phyloP scores from a whole-genome alignment of 495 filamentous ascomycete genomes.

The Xylaria scruposa region DNA sequence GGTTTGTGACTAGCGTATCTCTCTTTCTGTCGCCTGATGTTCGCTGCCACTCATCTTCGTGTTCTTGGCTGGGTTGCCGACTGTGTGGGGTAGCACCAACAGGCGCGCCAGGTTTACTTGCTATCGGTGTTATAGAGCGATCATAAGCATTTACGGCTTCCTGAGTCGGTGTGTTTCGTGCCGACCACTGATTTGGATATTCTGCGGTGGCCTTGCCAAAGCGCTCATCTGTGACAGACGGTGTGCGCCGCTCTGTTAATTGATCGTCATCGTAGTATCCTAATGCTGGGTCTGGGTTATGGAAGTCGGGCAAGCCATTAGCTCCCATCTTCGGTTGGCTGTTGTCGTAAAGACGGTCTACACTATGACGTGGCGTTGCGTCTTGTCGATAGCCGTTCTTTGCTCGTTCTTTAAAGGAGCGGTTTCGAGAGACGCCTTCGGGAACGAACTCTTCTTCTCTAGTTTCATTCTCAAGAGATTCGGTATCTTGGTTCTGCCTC shows the following conservation, averaged over 20 bases:
- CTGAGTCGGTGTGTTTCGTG: slow-evolving; percentile 48
- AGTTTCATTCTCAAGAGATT: slow-evolving; percentile 31
- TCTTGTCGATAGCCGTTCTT: slow-evolving; percentile 56
- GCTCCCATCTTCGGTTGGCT: slow-evolving; percentile 63
- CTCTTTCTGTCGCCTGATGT: slow-evolving; percentile 62
- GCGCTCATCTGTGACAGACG: slow-evolving; percentile 49
- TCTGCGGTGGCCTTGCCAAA: slow-evolving; percentile 38
- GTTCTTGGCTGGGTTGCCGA: slow-evolving; percentile 56
- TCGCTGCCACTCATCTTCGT: slow-evolving; percentile 62
- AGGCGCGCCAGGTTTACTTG: slow-evolving; percentile 29
- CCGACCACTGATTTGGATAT: slow-evolving; percentile 46
- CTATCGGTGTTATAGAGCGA: slow-evolving; percentile 44
- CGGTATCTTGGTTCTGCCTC: slow-evolving; percentile 43
- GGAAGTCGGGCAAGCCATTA: slow-evolving; percentile 66
- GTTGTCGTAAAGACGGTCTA: slow-evolving; percentile 68
- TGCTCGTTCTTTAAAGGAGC: slow-evolving; percentile 64
- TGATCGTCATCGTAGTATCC: slow-evolving; percentile 66
- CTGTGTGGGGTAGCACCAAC: slow-evolving; percentile 51
- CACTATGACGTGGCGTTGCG: slow-evolving; percentile 77
- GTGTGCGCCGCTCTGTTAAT: slow-evolving; percentile 34
- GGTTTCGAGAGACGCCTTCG: slow-evolving; percentile 52
- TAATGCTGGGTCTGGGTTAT: slow-evolving; percentile 72
- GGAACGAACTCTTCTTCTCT: slow-evolving; percentile 35
- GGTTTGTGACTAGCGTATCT: slow-evolving; percentile 63
- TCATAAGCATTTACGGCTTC: slow-evolving; percentile 48